Evolutionary conservation across 1,139 yeast species (phyloP).

Genomic region (Geotrichum phurueaensis): DNA sequence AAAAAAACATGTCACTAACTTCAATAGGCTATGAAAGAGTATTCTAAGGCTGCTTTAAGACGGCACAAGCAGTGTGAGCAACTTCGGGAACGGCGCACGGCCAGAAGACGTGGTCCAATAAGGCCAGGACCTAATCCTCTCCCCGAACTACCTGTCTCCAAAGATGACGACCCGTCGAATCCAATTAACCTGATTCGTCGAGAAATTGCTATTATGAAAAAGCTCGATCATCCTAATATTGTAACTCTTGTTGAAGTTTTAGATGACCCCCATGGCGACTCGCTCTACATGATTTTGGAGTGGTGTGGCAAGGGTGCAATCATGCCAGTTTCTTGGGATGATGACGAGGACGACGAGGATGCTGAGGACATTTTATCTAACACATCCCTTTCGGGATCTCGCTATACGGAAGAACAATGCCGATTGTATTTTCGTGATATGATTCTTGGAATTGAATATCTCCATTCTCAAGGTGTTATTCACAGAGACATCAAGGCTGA

Average conservation of each 20-base stretch:
- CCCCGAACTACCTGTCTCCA: slow-evolving; percentile 5
- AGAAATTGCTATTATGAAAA: slow-evolving; percentile 77
- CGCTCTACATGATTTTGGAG: slow-evolving; percentile 68
- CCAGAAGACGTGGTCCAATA: slow-evolving; percentile 17
- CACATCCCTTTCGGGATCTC: slow-evolving; percentile 45
- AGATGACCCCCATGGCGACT: slow-evolving; percentile 57
- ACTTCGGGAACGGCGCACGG: slow-evolving; percentile 29
- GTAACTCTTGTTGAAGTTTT: slow-evolving; percentile 83
- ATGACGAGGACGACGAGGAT: slow-evolving; percentile 22
- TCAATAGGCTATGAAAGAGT: slow-evolving; percentile 64
- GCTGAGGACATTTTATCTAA: slow-evolving; percentile 42
- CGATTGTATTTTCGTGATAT: slow-evolving; percentile 65
- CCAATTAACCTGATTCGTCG: slow-evolving; percentile 48
- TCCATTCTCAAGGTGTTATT: slow-evolving; percentile 88
- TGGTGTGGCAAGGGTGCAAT: slow-evolving; percentile 52
- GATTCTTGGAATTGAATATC: slow-evolving; percentile 78
- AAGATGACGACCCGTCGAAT: slow-evolving; percentile 17
- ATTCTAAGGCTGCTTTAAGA: slow-evolving; percentile 36
- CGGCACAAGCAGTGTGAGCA: slow-evolving; percentile 45
- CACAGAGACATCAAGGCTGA: slow-evolving; percentile 97
- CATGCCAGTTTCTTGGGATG: slow-evolving; percentile 28
- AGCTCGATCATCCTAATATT: slow-evolving; percentile 71
- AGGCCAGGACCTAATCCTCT: neutral
- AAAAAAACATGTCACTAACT: neutral
- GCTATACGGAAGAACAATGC: slow-evolving; percentile 37